Conservation (phyloP, 2,329 filamentous ascomycete genomes). For the Fusarium goolgardi region DNA sequence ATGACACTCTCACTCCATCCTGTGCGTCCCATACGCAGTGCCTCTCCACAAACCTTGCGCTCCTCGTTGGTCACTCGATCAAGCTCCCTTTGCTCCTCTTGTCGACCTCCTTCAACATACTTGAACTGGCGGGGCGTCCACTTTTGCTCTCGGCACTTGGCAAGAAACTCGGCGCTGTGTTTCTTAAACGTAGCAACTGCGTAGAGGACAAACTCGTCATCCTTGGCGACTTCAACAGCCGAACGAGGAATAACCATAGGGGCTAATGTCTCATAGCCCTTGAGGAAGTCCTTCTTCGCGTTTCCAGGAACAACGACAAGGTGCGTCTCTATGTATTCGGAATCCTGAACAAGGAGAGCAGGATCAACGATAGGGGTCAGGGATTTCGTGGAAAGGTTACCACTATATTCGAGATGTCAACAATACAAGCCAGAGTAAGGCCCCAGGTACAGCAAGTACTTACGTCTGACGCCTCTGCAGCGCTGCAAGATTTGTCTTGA, state of each 20-base stretch:
- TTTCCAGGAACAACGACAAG: conserved; percentile 87
- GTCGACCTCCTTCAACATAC: conserved; percentile 87
- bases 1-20: conserved; percentile 96
- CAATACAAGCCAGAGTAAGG: not conserved
- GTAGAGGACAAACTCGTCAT: conserved; percentile 90
- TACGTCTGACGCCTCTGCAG: conserved; percentile 91
- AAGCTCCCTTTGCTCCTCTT: conserved; percentile 89
- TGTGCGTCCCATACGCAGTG: conserved; percentile 85
- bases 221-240: conserved; percentile 80
- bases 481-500: conserved; percentile 84
- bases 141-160: conserved; percentile 91
- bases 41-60: conserved; percentile 92
- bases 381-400: conserved; percentile 94
- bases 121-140: conserved; percentile 97
- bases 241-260: conserved; percentile 96
- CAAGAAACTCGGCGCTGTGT: conserved; percentile 84
- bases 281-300: conserved; percentile 86
- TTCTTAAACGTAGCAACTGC: conserved; percentile 96
- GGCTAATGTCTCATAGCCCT: conserved; percentile 86
- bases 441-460: conserved; percentile 43
- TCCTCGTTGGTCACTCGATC: conserved; percentile 86
- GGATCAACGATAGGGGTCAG: conserved; percentile 90
- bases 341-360: conserved; percentile 82
- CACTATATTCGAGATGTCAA: conserved; percentile 61
- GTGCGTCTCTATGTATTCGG: conserved; percentile 96